Evolutionary conservation across 2,329 filamentous ascomycete species (phyloP), one percentile per base, ranked within the genome.

Genomic region (Taxawa tesnikishii): DNA sequence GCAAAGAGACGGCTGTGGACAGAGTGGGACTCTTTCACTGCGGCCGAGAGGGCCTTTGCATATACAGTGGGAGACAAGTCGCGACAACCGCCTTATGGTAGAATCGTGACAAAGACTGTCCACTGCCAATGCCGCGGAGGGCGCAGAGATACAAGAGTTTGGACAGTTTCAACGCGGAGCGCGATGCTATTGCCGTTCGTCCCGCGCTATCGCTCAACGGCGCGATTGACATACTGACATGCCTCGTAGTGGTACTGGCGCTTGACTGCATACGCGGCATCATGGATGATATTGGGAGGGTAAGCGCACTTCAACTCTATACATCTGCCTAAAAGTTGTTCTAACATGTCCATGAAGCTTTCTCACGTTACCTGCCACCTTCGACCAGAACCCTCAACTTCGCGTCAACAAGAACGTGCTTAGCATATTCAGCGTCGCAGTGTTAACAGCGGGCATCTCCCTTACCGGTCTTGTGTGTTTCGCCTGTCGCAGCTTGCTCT

Each of bases 221-320:
- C 38, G 39, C 17, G 42, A 49, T 36, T 18, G 21, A 12, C 27
- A 30, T 8, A 14, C 33, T 33, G 34, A 30, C 30, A 18, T 17
- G 24, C 37, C 31, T 19, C 43, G 23, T 48, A 62, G 26, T 66
- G 62, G 63, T 66, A 67, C 42, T 67, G 63, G 63, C 55, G 57
- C 36, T 42, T 59, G 15, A 51, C 60, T 21, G 60, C 62, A 6
- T 47, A 60, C 5, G 47, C 50, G 2, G 56, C 62, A 14, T 58
- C 57, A 18, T 59, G 62, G 50, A 59, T 65, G 57, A 60, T 67
- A 28, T 41, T 67, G 17, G 63, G 60, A 48, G 63, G 62, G 57
- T 63, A 48, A 34, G 58, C 19, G n/a, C 19, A n/a, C n/a, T 23
- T n/a, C 19, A 23, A 8, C 8, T 23, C 8, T 23, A 8, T 8